Percentiles rank a stretch among this genome's conserved stretches.
Conservation (phyloP, 306 rosid species). For the Lotus japonicus region DNA sequence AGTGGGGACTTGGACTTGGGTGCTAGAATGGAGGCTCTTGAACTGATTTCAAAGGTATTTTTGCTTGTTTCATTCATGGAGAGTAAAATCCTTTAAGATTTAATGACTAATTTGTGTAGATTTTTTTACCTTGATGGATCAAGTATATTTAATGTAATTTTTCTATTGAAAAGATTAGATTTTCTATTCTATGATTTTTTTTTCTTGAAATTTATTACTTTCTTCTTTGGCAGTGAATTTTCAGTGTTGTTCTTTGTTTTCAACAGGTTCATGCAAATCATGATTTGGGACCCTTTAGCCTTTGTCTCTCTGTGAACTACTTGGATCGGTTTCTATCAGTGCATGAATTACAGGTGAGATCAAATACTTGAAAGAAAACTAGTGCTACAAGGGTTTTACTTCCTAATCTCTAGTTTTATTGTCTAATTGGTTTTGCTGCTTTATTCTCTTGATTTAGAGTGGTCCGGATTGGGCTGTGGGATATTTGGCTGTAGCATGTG, state of each 20-base stretch:
- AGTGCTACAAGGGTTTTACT: not conserved
- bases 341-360: conserved; percentile 56
- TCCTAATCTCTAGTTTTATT: not conserved
- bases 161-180: no score
- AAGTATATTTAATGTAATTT: not conserved
- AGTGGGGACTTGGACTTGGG: conserved; percentile 55
- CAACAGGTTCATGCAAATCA: conserved; percentile 54
- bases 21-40: conserved; percentile 58
- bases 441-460: conserved; percentile 28
- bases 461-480: conserved; percentile 47
- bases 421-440: conserved; percentile 1
- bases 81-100: not conserved
- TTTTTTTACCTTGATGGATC: not conserved
- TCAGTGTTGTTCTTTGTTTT: no score
- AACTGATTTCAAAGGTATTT: conserved; percentile 77
- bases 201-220: no score
- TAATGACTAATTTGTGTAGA: not conserved
- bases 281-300: conserved; percentile 50
- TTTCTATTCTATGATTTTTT: no score
- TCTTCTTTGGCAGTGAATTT: no score
- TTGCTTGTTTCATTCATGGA: conserved; percentile 15
- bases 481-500: conserved; percentile 64
- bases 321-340: conserved; percentile 71
- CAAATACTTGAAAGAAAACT: not conserved
- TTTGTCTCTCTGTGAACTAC: conserved; percentile 64